Base-by-base conservation (phyloP, 1,284 basidiomycete genomes). In the Puccinia sorghi region DNA sequence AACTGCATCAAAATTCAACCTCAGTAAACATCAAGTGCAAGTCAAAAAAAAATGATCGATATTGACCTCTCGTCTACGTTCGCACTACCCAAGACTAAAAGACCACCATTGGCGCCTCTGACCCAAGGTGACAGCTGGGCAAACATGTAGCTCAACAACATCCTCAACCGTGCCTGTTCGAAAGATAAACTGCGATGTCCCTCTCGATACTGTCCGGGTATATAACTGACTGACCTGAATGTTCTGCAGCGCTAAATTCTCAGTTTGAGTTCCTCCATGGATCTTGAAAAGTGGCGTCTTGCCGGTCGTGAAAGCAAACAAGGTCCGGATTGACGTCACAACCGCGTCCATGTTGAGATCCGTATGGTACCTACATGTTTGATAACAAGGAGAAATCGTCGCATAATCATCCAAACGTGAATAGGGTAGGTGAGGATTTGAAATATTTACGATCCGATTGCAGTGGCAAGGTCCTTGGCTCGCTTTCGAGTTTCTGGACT, bases 101-200 rank as follows among this genome's bases (percentile, higher is more conserved):
- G 67, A 41, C 75, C 67, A 39, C 75, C 75, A 63, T 59, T 71
- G 2, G 41, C n/a, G 22, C 75, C 75, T 54, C 67, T 59, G 20
- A 78, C 75, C 75, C 75, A 78, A 39, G 75, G 75, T 20, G 67
- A 78, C 43, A 78, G 48, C 69, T 78, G 75, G 5, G 75, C 75
- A 78, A 78, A 78, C 66, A 78, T 70, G 50, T 78, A 78, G n/a
- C 66, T 70, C 46, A 78, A n/a, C 43, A 78, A 39, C 75, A 78
- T 78, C 67, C 75, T 70, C 57, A 78, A 71, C 13, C 75, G 63
- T 50, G 75, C 75, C 75, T 78, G n/a, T 50, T 0, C 17, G 54
- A 52, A 11, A 12, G 25, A 9, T 3, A 48, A 52, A 50, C 20
- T 15, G 52, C 54, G 8, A 52, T 17, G 37, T 37, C 27, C 3